Base-by-base conservation (phyloP, 179 eudicot genomes). In the Beta lomatogona region DNA sequence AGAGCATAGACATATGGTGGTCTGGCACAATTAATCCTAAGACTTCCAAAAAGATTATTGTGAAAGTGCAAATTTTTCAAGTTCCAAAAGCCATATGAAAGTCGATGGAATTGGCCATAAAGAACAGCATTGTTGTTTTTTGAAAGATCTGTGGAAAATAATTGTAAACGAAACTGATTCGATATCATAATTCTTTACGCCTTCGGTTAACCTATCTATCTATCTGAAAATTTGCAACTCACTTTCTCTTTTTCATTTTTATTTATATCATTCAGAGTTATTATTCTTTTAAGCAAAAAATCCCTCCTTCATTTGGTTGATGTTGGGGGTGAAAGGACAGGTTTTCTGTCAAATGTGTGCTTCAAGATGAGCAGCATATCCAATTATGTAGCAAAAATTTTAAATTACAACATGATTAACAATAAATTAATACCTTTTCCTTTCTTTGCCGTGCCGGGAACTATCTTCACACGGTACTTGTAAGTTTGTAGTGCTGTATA, bases 381-480 rank as follows among this genome's bases (percentile, higher is more conserved):
- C n/a, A 16, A 67, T 6, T n/a, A 41, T 8, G 7, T 18, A 14
- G 2, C 10, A 9, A 48, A 63, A 41, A 25, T 45, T 73, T 31
- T 79, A 66, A 68, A 7, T 15, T 41, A 22, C 19, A 28, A 19
- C 28, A 13, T 14, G 41, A 25, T 14, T 45, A 66, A 77, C 3
- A 79, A 31, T 63, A 18, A 12, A 60, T 11, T 9, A 63, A n/a
- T 93, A 96, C 99, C 99, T 96, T 96, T 96, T 81, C 99, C 97
- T 88, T 87, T 94, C 91, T 96, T 96, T 70, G 93, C 89, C 21
- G 96, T 83, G 83, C 99, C 99, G 0, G 99, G 99, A 85, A 91
- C 86, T 81, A 96, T 88, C 93, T 96, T 96, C 78, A 91, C 98
- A 28, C 94, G 94, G 77, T 94, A 96, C 71, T 96, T 96, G 54